A percentile compares a stretch with the other conserved stretches of the same genome.
Conservation (phyloP, 2,329 filamentous ascomycete genomes). For the Sporothrix protearum region DNA sequence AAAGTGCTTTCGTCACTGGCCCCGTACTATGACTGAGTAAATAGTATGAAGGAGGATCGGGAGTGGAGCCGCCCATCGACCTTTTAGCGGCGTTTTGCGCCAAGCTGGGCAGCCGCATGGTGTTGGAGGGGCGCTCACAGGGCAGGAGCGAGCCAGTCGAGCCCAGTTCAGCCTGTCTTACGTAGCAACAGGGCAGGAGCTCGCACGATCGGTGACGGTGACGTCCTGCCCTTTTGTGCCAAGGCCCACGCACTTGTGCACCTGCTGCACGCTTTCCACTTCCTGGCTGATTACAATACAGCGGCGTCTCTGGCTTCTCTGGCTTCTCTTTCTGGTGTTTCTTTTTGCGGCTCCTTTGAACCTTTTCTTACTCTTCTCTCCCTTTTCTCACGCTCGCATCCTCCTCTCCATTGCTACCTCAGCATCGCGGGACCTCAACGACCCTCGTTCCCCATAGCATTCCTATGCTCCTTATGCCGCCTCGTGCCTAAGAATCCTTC, state of each 20-base stretch:
- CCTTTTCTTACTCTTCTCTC: not conserved
- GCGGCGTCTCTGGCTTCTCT: no score
- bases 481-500: not conserved
- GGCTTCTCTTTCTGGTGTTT: not conserved
- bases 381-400: not conserved
- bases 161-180: constrained; percentile 4
- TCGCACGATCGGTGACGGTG: not conserved
- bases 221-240: constrained; percentile 6
- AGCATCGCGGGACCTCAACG: not conserved
- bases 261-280: not conserved
- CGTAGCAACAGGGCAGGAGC: not conserved
- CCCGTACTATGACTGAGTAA: no score
- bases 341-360: not conserved
- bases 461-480: not conserved
- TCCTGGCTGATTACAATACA: no score
- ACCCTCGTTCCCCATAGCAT: not conserved
- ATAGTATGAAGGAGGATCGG: not conserved
- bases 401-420: not conserved
- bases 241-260: constrained; percentile 6
- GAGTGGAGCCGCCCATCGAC: not conserved
- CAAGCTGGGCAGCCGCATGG: not conserved
- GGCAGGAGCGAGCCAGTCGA: not conserved
- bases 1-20: not conserved
- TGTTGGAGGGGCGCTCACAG: not conserved
- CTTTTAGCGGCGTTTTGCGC: not conserved